Evolutionary conservation across 108 stramenopile species (phyloP).

Genomic region (Fistulifera solaris): DNA sequence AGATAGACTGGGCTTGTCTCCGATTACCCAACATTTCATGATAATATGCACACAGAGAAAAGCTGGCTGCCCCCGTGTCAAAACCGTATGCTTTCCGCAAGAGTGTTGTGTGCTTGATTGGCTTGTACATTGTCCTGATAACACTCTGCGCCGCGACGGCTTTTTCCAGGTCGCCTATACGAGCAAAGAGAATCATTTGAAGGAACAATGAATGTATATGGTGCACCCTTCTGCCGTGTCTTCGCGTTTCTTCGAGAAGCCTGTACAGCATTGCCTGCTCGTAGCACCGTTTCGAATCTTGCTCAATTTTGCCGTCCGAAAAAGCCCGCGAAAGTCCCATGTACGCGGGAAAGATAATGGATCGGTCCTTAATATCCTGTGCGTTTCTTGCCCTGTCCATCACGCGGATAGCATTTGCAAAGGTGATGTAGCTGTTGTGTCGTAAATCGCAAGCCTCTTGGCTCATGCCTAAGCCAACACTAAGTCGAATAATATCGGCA

Average conservation of each 20-base stretch:
- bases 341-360: slow-evolving; percentile 54
- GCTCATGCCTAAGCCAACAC: not conserved
- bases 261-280: slow-evolving; percentile 35
- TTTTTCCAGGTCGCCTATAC: slow-evolving; percentile 33
- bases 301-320: slow-evolving; percentile 32
- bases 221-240: slow-evolving; percentile 45
- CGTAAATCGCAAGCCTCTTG: not conserved
- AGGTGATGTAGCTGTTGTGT: not conserved
- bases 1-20: slow-evolving; percentile 30
- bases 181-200: slow-evolving; percentile 44
- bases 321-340: slow-evolving; percentile 40
- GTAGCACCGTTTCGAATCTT: slow-evolving; percentile 30
- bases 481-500: not conserved
- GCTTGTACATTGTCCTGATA: slow-evolving; percentile 20
- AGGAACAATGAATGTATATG: slow-evolving; percentile 51
- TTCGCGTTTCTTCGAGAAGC: slow-evolving; percentile 44
- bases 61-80: slow-evolving; percentile 45
- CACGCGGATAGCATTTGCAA: slow-evolving; percentile 6
- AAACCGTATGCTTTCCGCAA: slow-evolving; percentile 46
- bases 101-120: slow-evolving; percentile 36
- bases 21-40: slow-evolving; percentile 29
- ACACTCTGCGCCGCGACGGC: slow-evolving; percentile 27
- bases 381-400: slow-evolving; percentile 13
- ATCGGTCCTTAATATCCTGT: slow-evolving; percentile 27
- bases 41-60: slow-evolving; percentile 28